Conservation (phyloP, 192 early-diverging fungal genomes). For the Coemansia sp. region DNA sequence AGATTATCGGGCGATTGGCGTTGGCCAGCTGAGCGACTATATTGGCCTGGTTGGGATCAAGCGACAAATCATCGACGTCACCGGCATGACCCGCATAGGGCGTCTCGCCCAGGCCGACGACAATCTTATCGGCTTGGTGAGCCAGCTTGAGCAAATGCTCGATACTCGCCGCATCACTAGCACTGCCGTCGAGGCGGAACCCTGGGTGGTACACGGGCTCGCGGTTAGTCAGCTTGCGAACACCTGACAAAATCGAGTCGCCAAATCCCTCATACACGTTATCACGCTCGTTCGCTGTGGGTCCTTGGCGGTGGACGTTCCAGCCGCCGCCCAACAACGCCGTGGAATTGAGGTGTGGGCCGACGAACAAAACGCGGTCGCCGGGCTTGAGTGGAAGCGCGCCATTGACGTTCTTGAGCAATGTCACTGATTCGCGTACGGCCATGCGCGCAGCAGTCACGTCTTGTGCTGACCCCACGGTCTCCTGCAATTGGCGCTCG, state of each 20-base stretch:
- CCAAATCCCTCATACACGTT: conserved; percentile 33
- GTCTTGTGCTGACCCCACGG: conserved; percentile 59
- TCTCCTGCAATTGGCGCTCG: conserved; percentile 25
- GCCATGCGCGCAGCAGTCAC: conserved; percentile 51
- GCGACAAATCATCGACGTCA: conserved; percentile 16
- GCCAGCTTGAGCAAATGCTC: conserved; percentile 24
- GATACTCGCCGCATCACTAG: neutral
- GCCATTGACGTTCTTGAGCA: conserved; percentile 58
- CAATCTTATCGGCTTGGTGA: conserved; percentile 41
- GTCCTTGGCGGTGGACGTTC: conserved; percentile 60
- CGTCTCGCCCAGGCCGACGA: conserved; percentile 38
- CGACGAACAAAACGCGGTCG: conserved; percentile 61
- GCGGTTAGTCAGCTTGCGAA: conserved; percentile 12
- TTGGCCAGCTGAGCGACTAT: conserved; percentile 29
- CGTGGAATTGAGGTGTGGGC: conserved; percentile 62
- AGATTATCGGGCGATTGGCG: conserved; percentile 42
- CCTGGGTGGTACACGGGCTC: conserved; percentile 26
- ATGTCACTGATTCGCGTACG: conserved; percentile 62
- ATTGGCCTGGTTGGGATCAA: conserved; percentile 39
- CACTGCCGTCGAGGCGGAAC: conserved; percentile 15
- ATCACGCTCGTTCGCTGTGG: conserved; percentile 16
- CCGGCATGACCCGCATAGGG: conserved; percentile 18
- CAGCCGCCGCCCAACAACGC: conserved; percentile 60
- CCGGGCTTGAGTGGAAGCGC: conserved; percentile 53
- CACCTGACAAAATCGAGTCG: conserved; percentile 24